Evolutionary conservation across 2,329 filamentous ascomycete genomes (phyloP), one percentile per base, ranked within the genome.

Genomic region (Plectosphaerella cucumerina): DNA sequence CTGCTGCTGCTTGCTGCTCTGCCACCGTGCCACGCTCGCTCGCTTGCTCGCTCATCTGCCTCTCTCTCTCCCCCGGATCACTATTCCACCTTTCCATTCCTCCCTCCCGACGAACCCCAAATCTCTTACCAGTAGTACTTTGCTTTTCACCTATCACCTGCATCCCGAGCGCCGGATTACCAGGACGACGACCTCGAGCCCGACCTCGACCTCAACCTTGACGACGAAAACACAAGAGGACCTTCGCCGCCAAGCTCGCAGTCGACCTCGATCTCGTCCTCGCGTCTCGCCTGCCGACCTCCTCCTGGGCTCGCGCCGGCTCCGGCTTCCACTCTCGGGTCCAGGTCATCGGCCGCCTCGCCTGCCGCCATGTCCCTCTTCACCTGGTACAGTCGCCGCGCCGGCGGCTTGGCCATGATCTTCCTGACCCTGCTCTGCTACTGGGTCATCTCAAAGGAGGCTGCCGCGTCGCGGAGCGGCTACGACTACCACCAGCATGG

Each of bases 321-420:
- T 31, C 26, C 26, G 26, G 26, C 26, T 31, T 31, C 26, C 26
- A 5, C 26, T 31, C 26, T 31, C 26, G 26, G 39, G 39, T 18
- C 6, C 17, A 18, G 39, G 39, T 18, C 39, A 42, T 42, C 39
- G n/a, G 39, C 39, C 39, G 39, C 41, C 46, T 54, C 59, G 54
- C n/a, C n/a, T n/a, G n/a, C 53, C 59, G 58, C 37, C 53, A 83
- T 82, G 80, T 73, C 75, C 53, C 58, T 82, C 56, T 76, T 82
- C 59, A 61, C 60, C 35, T 84, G 80, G 80, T 74, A 72, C 54
- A 71, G 77, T 57, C 74, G 74, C 60, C 73, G 80, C 56, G 73
- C 71, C 31, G 80, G 79, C 52, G 80, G 80, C 50, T 60, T 84
- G 54, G 79, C 76, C 57, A 79, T 82, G 71, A 62, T 82, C 22